Base-by-base conservation (phyloP, 2,329 filamentous ascomycete genomes). In the Xylariomycetidae sp. region DNA sequence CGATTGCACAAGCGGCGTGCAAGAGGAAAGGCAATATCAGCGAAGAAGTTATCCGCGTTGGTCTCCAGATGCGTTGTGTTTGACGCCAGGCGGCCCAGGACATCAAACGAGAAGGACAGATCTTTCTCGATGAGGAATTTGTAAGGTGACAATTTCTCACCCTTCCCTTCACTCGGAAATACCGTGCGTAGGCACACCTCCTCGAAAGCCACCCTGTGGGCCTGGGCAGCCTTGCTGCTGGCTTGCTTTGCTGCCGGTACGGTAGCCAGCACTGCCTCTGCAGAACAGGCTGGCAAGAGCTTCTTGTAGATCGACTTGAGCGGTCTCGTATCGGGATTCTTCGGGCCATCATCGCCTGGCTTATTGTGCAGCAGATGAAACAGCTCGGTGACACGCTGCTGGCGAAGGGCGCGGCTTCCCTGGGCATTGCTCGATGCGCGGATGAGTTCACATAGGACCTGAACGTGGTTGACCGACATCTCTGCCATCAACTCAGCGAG, bases 381-480 rank as follows among this genome's bases (percentile, higher is more conserved):
- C 17, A 44, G 29, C 10, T 31, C 20, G 9, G 35, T 29, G 19
- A 45, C 24, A n/a, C 25, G 25, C 19, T 17, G 28, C 19, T 37
- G 31, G 10, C 38, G 32, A 2, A 12, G 10, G 0, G 14, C 10
- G 7, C 22, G 14, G 10, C 14, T 12, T 9, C 14, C 10, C 10
- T 18, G 25, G 24, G 14, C 19, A 7, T 10, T 32, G 20, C 24
- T 28, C 10, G 33, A 32, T 13, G 19, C 16, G 10, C 30, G 25
- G 3, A 47, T 30, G 17, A 25, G 14, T 4, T 17, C 28, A 19
- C 35, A 44, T 6, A 47, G n/a, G 13, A 18, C 15, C 8, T 27
- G n/a, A 12, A 47, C 32, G 4, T 47, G 39, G 22, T 23, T 13
- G 18, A 44, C 39, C 4, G 42, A 44, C 24, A 44, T 40, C 5